A percentile compares a stretch with the other conserved stretches of the same genome.
phyloP scores from a whole-genome alignment of 306 rosid genomes.

The Cucumis cinereus region DNA sequence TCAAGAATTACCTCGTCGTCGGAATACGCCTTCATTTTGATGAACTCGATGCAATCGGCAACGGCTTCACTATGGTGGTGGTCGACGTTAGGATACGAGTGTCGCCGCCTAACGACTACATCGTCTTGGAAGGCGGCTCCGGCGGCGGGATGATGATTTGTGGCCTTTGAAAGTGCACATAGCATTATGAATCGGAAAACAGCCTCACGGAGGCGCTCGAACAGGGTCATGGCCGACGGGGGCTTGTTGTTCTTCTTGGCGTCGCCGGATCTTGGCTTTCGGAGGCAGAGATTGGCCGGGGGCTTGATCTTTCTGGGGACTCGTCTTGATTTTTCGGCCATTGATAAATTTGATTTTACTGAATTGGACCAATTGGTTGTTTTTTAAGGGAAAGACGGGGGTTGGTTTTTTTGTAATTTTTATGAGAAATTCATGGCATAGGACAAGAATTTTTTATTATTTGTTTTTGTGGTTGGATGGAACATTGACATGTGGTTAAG shows the following conservation, averaged over 20 bases:
- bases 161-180: constrained; percentile 55
- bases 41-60: constrained; percentile 84
- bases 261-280: constrained; percentile 26
- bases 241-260: constrained; percentile 25
- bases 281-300: constrained; percentile 38
- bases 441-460: not conserved
- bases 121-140: not conserved
- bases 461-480: not conserved
- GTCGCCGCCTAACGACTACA: not conserved
- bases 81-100: constrained; percentile 25
- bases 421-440: constrained; percentile 21
- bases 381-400: not conserved
- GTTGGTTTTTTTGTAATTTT: not conserved
- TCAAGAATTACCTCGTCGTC: constrained; percentile 4
- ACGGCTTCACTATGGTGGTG: constrained; percentile 71
- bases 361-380: not conserved
- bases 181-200: constrained; percentile 76
- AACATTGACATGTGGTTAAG: constrained; percentile 4
- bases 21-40: constrained; percentile 47
- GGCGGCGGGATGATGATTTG: not conserved
- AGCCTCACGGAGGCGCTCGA: constrained; percentile 79
- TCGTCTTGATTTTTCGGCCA: not conserved
- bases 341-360: not conserved
- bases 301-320: constrained; percentile 24
- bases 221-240: constrained; percentile 41